phyloP scores from a whole-genome alignment of 2,329 filamentous ascomycete species.

The Talaromyces sp. region DNA sequence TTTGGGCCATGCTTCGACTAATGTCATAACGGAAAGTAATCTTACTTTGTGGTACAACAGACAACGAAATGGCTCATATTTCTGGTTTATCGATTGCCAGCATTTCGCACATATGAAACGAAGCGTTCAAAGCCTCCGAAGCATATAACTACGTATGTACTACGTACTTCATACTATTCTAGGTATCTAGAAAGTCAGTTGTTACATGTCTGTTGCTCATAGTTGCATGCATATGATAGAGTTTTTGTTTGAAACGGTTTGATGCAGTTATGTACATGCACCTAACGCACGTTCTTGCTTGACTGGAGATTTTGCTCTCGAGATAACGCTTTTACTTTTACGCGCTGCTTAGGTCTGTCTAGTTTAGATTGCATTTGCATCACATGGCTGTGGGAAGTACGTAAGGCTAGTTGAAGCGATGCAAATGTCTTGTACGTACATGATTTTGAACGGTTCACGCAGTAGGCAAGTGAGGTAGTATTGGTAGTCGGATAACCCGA shows the following conservation, averaged over 20 bases:
- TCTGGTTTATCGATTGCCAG: background rate
- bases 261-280: background rate
- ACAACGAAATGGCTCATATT: background rate
- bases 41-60: background rate
- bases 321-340: background rate
- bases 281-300: background rate
- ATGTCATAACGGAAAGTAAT: background rate
- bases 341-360: background rate
- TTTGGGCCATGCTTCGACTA: background rate
- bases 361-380: background rate
- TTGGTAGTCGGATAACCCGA: background rate
- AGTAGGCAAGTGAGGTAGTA: background rate
- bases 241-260: background rate
- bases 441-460: background rate
- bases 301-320: background rate
- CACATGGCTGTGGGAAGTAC: background rate
- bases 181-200: background rate
- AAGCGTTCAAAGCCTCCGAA: background rate
- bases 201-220: background rate
- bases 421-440: background rate
- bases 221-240: background rate
- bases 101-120: background rate
- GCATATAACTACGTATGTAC: background rate
- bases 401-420: background rate
- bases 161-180: background rate